Percentiles rank a stretch among this genome's conserved stretches.
phyloP scores from a whole-genome alignment of 73 alveolate genomes.

The Blepharisma stoltei region DNA sequence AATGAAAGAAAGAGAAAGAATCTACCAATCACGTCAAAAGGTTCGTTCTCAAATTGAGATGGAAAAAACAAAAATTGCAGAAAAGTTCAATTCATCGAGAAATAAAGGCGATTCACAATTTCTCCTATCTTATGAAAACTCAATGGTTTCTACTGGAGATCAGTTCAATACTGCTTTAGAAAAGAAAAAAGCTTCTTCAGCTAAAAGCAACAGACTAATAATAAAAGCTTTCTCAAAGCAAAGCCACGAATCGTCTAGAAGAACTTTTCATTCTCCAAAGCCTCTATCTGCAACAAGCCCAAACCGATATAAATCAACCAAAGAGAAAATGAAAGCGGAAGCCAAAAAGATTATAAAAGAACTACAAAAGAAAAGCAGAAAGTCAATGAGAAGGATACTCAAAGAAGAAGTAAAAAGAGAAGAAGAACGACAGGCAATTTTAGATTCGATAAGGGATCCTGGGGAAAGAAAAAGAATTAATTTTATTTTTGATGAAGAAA shows the following conservation, averaged over 20 bases:
- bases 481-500: slow-evolving; percentile 16
- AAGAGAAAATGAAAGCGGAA: slow-evolving; percentile 33
- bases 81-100: slow-evolving; percentile 15
- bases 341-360: slow-evolving; percentile 6
- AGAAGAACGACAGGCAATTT: slow-evolving; percentile 6
- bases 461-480: slow-evolving; percentile 28
- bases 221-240: too few relatives aligned
- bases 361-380: slow-evolving; percentile 22
- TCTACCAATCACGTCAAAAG: slow-evolving; percentile 28
- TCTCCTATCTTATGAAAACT: too few relatives aligned
- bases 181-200: neutral
- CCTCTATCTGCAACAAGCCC: neutral
- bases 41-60: slow-evolving; percentile 36
- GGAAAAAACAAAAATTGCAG: slow-evolving; percentile 34
- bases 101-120: too few relatives aligned
- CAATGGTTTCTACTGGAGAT: neutral
- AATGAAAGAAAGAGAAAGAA: slow-evolving; percentile 37
- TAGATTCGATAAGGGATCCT: neutral
- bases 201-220: neutral
- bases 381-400: neutral
- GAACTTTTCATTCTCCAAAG: neutral
- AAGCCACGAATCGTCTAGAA: neutral
- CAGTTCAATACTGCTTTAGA: neutral
- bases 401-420: slow-evolving; percentile 26
- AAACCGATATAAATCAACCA: slow-evolving; percentile 8